These are phyloP conservation scores for Lasiodiplodia citricola DNA, from an alignment of 2,329 filamentous ascomycete genomes.

Conservation along the genomic window DNA sequence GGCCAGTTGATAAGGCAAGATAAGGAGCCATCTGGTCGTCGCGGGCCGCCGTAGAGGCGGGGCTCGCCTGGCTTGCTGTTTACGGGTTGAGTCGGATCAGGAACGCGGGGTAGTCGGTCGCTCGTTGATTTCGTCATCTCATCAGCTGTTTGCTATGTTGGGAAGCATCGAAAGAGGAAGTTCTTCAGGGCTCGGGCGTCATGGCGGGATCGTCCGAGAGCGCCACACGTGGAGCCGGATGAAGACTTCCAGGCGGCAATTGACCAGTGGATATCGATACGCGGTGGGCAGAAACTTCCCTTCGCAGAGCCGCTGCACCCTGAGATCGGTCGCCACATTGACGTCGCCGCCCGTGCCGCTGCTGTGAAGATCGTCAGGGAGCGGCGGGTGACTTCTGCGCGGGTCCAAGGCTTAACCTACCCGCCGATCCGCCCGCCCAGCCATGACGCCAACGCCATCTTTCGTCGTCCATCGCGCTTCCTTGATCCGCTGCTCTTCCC, in stretches of 20 bases:
- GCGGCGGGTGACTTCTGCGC: background rate
- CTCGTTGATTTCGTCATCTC: background rate
- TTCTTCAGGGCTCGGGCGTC: background rate
- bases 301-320: background rate
- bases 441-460: background rate
- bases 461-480: background rate
- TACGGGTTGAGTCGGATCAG: background rate
- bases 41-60: background rate
- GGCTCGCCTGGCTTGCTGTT: constrained; percentile 8
- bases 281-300: background rate
- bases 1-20: constrained; percentile 2
- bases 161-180: background rate
- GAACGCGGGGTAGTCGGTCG: background rate
- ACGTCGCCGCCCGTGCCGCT: no score
- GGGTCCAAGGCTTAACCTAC: background rate
- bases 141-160: no score
- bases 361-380: background rate
- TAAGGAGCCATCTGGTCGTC: background rate
- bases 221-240: background rate
- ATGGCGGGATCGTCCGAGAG: background rate
- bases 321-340: background rate
- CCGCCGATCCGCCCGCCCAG: background rate
- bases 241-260: constrained; percentile 3
- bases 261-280: background rate
- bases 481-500: background rate